Evolutionary conservation across 2,329 filamentous ascomycete species (phyloP).

Genomic region (Clarireedia sp.): DNA sequence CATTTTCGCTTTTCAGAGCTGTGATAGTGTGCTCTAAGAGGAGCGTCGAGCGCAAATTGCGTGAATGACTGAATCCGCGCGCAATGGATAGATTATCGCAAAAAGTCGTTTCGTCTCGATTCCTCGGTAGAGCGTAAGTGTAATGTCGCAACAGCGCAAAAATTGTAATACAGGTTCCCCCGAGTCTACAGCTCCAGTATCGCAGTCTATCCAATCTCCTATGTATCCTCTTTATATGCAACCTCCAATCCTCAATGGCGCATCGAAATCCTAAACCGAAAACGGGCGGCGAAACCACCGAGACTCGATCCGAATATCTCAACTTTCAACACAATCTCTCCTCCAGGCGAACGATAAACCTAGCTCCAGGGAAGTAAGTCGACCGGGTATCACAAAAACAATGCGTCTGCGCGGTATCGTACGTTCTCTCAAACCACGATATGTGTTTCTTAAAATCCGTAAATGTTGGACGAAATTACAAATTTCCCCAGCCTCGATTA

Average conservation of each 20-base stretch:
- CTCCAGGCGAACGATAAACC: neutral
- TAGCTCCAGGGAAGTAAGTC: no score
- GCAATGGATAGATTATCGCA: neutral
- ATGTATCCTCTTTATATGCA: neutral
- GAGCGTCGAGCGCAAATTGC: slow-evolving; percentile 1
- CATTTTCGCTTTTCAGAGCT: slow-evolving; percentile 44
- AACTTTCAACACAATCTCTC: neutral
- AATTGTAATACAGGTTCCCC: neutral
- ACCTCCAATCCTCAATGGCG: slow-evolving; percentile 13
- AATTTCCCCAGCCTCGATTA: neutral
- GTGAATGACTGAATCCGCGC: neutral
- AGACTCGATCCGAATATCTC: neutral
- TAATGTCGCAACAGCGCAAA: neutral
- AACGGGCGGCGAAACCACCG: neutral
- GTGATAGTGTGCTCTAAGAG: neutral
- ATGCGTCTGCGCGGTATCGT: no score
- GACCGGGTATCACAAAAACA: no score
- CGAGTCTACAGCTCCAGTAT: neutral
- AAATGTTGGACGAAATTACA: neutral
- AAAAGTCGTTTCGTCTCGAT: neutral
- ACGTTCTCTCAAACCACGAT: no score
- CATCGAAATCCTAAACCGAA: slow-evolving; percentile 13
- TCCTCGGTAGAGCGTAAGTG: neutral
- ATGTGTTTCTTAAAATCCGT: neutral
- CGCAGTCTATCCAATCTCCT: neutral